Evolutionary conservation across 352 stramenopile genomes (phyloP).

Genomic region (Plasmopara viticola): DNA sequence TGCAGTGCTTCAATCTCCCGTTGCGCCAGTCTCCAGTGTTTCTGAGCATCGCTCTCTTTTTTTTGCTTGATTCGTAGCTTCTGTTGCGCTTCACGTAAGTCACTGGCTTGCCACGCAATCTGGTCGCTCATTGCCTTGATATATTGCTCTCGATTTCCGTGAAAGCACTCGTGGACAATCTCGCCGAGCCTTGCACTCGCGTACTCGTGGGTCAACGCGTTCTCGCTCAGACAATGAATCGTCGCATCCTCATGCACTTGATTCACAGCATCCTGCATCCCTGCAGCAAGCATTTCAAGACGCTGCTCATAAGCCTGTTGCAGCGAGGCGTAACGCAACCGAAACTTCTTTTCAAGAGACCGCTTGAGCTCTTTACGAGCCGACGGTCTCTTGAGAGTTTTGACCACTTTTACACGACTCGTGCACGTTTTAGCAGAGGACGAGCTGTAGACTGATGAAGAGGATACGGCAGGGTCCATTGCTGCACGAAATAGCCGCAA

Average conservation of each 20-base stretch:
- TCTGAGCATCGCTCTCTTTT: conserved; percentile 33
- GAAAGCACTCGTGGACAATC: conserved; percentile 64
- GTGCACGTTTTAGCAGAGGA: conserved; percentile 9
- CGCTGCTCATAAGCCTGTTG: conserved; percentile 70
- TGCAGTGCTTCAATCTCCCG: conserved; percentile 13
- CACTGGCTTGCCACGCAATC: conserved; percentile 60
- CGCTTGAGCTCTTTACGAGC: conserved; percentile 40
- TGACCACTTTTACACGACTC: conserved; percentile 13
- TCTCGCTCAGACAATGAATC: conserved; percentile 59
- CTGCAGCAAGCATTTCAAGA: conserved; percentile 44
- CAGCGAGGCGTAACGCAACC: conserved; percentile 55
- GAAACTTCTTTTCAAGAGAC: conserved; percentile 63
- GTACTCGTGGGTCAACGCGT: conserved; percentile 59
- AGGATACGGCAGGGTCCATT: conserved; percentile 4
- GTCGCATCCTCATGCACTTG: conserved; percentile 56
- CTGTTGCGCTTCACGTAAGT: conserved; percentile 46
- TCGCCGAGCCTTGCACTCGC: conserved; percentile 48
- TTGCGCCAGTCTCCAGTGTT: conserved; percentile 30
- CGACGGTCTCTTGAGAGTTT: conserved; percentile 7
- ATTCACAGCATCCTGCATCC: conserved; percentile 43
- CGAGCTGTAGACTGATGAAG: conserved; percentile 8
- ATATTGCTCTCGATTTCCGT: conserved; percentile 64
- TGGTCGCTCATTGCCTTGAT: conserved; percentile 64
- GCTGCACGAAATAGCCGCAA: background rate
- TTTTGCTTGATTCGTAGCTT: conserved; percentile 36